Evolutionary conservation across 192 early-diverging fungal species (phyloP).

Genomic region (Gryganskiella cystojenkinii): DNA sequence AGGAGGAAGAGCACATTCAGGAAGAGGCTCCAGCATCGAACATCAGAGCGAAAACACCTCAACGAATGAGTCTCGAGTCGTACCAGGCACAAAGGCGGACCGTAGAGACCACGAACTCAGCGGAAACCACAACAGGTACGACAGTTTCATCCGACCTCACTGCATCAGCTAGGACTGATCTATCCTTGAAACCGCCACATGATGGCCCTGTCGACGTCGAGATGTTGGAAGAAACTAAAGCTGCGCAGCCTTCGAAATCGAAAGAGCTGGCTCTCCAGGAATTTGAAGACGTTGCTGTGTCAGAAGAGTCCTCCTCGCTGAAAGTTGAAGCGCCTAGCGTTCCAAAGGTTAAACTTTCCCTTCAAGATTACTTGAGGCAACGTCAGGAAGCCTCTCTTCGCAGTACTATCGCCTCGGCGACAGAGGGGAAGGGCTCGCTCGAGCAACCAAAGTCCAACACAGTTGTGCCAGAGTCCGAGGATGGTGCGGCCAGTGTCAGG

Average conservation of each 20-base stretch:
- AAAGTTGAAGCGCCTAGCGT: slow-evolving; percentile 10
- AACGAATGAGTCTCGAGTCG: slow-evolving; percentile 29
- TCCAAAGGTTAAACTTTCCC: slow-evolving; percentile 42
- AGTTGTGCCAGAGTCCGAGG: too few relatives aligned
- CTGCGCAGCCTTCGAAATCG: too few relatives aligned
- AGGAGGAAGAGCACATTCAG: background rate
- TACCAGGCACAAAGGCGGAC: slow-evolving; percentile 26
- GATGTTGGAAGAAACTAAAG: too few relatives aligned
- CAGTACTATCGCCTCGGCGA: background rate
- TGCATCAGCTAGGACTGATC: background rate
- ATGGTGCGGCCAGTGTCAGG: background rate
- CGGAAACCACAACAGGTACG: background rate
- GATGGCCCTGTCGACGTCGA: slow-evolving; percentile 18
- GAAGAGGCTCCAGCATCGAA: background rate
- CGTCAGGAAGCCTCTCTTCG: slow-evolving; percentile 37
- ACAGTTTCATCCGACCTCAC: background rate
- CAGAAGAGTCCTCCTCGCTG: background rate
- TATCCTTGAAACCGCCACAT: background rate
- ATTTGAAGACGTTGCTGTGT: too few relatives aligned
- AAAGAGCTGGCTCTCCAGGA: background rate
- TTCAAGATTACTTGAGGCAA: slow-evolving; percentile 47
- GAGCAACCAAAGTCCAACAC: too few relatives aligned
- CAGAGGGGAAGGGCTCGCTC: too few relatives aligned
- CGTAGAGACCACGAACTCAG: slow-evolving; percentile 10
- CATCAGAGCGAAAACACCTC: slow-evolving; percentile 2